These are phyloP conservation scores for Nepenthes mirabilis DNA, from an alignment of 148 eudicot species.

Conservation along the genomic window DNA sequence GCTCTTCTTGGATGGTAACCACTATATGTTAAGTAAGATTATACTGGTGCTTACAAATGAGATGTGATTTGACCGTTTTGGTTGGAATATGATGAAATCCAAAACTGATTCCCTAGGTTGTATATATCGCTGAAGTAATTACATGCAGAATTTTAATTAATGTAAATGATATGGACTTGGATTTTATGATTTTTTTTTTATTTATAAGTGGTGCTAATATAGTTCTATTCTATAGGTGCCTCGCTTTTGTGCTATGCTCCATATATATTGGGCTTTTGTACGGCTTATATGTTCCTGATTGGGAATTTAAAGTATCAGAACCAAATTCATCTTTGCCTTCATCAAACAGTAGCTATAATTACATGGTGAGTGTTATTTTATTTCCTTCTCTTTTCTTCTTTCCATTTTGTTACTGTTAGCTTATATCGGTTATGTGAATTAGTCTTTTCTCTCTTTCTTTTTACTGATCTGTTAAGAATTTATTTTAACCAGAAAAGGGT, in stretches of 20 bases:
- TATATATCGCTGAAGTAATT: no score
- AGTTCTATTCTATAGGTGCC: conserved; percentile 29
- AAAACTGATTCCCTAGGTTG: no score
- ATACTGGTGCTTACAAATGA: no score
- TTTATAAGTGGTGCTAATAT: conserved; percentile 9
- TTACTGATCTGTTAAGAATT: no score
- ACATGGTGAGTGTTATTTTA: conserved; percentile 21
- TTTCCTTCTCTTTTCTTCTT: background rate
- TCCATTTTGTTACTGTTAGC: background rate
- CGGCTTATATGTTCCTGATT: conserved; percentile 74
- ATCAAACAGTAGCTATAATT: conserved; percentile 23
- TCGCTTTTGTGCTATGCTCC: conserved; percentile 24
- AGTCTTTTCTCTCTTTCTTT: no score
- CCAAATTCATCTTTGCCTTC: conserved; percentile 18
- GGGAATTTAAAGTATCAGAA: conserved; percentile 40
- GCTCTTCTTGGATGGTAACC: no score
- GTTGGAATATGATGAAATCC: no score
- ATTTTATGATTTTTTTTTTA: background rate
- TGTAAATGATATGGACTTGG: background rate
- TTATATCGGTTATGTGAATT: background rate
- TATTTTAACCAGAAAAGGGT: no score
- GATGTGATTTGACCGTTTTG: no score
- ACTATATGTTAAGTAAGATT: no score
- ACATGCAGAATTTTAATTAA: no score
- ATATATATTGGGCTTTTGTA: conserved; percentile 48